Percentiles rank a stretch among this genome's conserved stretches.
Evolutionary conservation across 2,329 filamentous ascomycete genomes (phyloP).

Genomic region (Trichoderma sp.): DNA sequence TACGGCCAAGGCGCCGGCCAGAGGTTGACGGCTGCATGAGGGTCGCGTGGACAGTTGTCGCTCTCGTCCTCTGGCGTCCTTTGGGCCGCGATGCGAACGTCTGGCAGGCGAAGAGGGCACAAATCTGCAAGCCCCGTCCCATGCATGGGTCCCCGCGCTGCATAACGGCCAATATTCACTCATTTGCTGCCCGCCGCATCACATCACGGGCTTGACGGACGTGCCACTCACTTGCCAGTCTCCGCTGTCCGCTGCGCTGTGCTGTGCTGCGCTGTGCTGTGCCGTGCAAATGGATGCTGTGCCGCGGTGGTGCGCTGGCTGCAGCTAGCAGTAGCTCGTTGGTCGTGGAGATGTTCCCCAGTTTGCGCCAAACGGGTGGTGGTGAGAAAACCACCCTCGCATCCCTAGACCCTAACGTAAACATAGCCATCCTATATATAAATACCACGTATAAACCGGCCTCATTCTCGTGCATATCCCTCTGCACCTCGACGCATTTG

Average conservation of each 20-base stretch:
- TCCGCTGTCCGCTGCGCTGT: neutral
- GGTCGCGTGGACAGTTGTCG: constrained; percentile 27
- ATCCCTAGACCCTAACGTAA: neutral
- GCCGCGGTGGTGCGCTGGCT: neutral
- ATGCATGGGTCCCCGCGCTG: constrained; percentile 16
- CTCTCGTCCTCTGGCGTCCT: constrained; percentile 23
- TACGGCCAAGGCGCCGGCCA: constrained; percentile 10
- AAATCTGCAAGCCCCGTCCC: constrained; percentile 8
- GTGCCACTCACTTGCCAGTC: neutral
- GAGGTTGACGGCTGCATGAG: constrained; percentile 17
- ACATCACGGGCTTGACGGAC: constrained; percentile 17
- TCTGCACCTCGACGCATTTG: constrained; percentile 21
- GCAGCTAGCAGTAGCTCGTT: neutral
- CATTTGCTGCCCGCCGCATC: constrained; percentile 19
- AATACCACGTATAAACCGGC: neutral
- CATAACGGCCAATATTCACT: constrained; percentile 23
- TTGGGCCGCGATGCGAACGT: constrained; percentile 26
- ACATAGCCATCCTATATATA: neutral
- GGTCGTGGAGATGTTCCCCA: neutral
- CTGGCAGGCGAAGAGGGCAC: constrained; percentile 20
- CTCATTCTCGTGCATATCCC: neutral
- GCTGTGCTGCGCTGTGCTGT: neutral
- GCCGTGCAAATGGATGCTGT: neutral
- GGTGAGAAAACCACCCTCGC: neutral
- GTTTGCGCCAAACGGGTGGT: neutral